phyloP scores from a whole-genome alignment of 352 stramenopile species.

The Globisporangium polare region DNA sequence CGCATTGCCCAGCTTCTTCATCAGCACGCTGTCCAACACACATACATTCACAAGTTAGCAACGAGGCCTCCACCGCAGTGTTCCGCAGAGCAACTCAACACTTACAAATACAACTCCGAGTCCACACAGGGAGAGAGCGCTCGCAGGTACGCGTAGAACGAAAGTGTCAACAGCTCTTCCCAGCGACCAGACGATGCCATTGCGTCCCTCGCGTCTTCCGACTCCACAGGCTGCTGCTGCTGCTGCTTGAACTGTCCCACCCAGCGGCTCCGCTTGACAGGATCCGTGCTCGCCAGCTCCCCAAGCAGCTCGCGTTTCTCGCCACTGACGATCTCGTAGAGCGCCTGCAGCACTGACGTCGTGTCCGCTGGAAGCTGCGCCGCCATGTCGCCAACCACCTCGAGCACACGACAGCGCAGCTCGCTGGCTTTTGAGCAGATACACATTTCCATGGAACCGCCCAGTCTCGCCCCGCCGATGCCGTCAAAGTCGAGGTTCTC shows the following conservation, averaged over 20 bases:
- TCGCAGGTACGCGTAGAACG: conserved; percentile 66
- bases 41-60: conserved; percentile 14
- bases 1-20: conserved; percentile 87
- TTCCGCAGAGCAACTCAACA: conserved; percentile 18
- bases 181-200: background rate
- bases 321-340: conserved; percentile 52
- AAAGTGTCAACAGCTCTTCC: conserved; percentile 38
- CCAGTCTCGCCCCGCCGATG: conserved; percentile 20
- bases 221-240: background rate
- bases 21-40: conserved; percentile 49
- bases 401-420: conserved; percentile 58
- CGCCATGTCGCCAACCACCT: conserved; percentile 67
- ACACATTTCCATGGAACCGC: conserved; percentile 15
- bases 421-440: conserved; percentile 48
- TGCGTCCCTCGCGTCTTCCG: background rate
- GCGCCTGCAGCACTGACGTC: conserved; percentile 16
- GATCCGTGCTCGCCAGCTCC: background rate
- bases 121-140: conserved; percentile 56
- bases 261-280: background rate
- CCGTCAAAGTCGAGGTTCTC: conserved; percentile 67
- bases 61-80: background rate
- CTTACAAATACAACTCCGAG: conserved; percentile 83
- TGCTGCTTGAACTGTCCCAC: background rate
- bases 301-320: conserved; percentile 28
- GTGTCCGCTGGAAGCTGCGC: conserved; percentile 33